Evolutionary conservation across 108 stramenopile species (phyloP).

Genomic region (Bacterosira constricta): DNA sequence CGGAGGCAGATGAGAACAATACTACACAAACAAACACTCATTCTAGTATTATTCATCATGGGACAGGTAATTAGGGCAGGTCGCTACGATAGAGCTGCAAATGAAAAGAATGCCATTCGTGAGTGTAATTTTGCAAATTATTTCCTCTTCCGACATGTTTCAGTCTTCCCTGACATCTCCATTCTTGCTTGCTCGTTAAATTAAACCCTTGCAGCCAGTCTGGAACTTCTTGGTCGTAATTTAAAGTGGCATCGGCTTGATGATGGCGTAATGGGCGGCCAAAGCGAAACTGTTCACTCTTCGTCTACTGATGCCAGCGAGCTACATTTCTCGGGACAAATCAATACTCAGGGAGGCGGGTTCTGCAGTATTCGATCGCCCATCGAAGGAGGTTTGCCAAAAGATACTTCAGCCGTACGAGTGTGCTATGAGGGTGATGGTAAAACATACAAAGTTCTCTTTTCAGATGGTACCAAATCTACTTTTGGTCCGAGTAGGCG

Average conservation of each 20-base stretch:
- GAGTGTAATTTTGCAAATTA: background rate
- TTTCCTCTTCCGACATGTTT: background rate
- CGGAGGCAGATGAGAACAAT: too few species aligned
- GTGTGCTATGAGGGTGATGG: constrained; percentile 61
- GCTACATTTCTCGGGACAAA: constrained; percentile 68
- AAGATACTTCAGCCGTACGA: constrained; percentile 40
- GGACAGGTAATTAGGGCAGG: constrained; percentile 57
- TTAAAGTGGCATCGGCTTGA: constrained; percentile 68
- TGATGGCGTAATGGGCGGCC: constrained; percentile 85
- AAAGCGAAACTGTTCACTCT: constrained; percentile 50
- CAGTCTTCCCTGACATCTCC: background rate
- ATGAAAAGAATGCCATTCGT: constrained; percentile 53
- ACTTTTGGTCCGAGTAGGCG: constrained; percentile 53
- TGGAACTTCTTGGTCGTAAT: constrained; percentile 38
- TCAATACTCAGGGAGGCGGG: constrained; percentile 76
- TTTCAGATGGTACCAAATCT: constrained; percentile 59
- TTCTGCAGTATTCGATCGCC: constrained; percentile 68
- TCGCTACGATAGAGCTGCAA: constrained; percentile 63
- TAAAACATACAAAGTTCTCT: constrained; percentile 72
- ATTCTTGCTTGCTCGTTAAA: background rate
- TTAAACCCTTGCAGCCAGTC: constrained; percentile 8
- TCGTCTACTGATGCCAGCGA: background rate
- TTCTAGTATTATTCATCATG: constrained; percentile 40
- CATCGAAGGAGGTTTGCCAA: constrained; percentile 37
- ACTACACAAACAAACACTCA: too few species aligned